Evolutionary conservation across 176 grass and related monocot species (phyloP).

Genomic region (Chloris gayana): DNA sequence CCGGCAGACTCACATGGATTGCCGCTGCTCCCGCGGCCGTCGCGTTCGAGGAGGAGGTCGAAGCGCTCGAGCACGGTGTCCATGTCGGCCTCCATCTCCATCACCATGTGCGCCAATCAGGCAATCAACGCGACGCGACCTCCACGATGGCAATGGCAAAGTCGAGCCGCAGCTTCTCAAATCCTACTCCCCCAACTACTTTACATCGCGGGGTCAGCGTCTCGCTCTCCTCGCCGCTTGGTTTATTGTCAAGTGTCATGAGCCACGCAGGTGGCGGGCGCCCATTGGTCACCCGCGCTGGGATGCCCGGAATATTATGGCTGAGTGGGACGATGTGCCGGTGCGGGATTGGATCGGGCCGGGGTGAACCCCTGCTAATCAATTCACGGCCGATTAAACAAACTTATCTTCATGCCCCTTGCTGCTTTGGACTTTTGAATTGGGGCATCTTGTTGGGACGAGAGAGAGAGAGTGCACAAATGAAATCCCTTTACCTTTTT

Average conservation of each 20-base stretch:
- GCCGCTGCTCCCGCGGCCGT: neutral
- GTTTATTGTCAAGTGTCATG: slow-evolving; percentile 3
- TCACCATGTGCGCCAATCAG: neutral
- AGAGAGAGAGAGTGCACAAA: neutral
- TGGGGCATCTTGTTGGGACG: neutral
- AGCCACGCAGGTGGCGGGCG: neutral
- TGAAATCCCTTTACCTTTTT: too few species aligned
- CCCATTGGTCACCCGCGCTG: neutral
- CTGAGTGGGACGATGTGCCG: slow-evolving; percentile 1
- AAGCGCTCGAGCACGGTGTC: slow-evolving; percentile 24
- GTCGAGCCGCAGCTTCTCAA: slow-evolving; percentile 65
- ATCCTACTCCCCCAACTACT: neutral
- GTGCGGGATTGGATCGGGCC: neutral
- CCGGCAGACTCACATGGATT: slow-evolving; percentile 1
- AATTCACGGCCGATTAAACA: slow-evolving; percentile 3
- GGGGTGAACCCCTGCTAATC: neutral
- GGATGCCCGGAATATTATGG: slow-evolving; percentile 25
- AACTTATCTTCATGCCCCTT: slow-evolving; percentile 16
- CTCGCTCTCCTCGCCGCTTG: neutral
- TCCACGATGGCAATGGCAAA: slow-evolving; percentile 3
- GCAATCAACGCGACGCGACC: neutral
- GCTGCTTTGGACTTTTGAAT: slow-evolving; percentile 29
- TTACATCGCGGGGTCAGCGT: slow-evolving; percentile 1
- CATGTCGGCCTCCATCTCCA: slow-evolving; percentile 36
- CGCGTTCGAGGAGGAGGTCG: slow-evolving; percentile 28